phyloP scores from a whole-genome alignment of 2,329 filamentous ascomycete species.

The Penicillium sp. region DNA sequence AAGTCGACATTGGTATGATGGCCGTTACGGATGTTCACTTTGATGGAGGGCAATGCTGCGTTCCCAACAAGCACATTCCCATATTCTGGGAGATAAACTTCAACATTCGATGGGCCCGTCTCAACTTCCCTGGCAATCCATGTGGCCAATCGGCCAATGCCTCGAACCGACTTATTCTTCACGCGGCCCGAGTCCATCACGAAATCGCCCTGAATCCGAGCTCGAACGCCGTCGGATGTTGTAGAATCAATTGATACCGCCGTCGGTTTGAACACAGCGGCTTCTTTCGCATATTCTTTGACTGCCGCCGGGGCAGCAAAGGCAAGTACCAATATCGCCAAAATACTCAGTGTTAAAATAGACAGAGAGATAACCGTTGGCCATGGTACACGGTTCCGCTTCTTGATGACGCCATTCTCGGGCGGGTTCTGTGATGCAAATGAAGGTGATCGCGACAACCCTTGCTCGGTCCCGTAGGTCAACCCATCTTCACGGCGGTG shows the following conservation, averaged over 20 bases:
- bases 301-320: constrained; percentile 79
- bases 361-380: constrained; percentile 73
- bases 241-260: constrained; percentile 83
- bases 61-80: constrained; percentile 73
- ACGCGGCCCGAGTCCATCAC: constrained; percentile 76
- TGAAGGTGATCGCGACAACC: constrained; percentile 20
- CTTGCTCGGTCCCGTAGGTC: constrained; percentile 31
- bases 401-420: constrained; percentile 20
- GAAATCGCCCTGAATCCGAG: constrained; percentile 79
- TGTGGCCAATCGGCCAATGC: constrained; percentile 73
- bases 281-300: constrained; percentile 81
- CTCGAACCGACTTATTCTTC: constrained; percentile 65
- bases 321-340: constrained; percentile 71
- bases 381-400: constrained; percentile 57
- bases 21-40: constrained; percentile 73
- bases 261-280: constrained; percentile 76
- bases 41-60: constrained; percentile 71
- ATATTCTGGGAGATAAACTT: constrained; percentile 81
- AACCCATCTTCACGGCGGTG: constrained; percentile 35
- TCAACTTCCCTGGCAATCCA: constrained; percentile 77
- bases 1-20: constrained; percentile 76
- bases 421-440: constrained; percentile 19
- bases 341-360: constrained; percentile 59
- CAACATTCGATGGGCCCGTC: constrained; percentile 67
- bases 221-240: constrained; percentile 71